Base-by-base conservation (phyloP, 192 early-diverging fungal genomes). In the Linnemannia schmuckeri region DNA sequence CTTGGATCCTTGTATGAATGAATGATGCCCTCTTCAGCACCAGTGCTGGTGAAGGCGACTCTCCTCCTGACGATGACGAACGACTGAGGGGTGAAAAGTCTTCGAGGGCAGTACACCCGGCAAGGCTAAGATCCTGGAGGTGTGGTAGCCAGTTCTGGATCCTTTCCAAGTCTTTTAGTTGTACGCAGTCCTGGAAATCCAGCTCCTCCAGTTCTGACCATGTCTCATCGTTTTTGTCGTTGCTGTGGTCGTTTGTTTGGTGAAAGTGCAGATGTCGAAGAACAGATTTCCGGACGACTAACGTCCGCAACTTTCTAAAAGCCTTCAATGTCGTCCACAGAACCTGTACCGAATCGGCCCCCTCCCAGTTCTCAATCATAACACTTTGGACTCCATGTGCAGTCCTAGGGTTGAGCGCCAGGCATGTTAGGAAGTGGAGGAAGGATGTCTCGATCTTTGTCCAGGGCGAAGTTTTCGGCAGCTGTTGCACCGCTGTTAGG, bases 281-380 rank as follows among this genome's bases (percentile, higher is more conserved):
- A 4, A 17, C 24, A 18, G 72, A 84, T 4, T 75, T 57, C 41
- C 61, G 68, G 30, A 75, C 57, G 4, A 61, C 54, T 6, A 84
- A 72, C 10, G 70, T 37, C 17, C 13, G 27, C 47, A 84, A 18
- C 8, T 22, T 10, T 5, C 41, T 15, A 37, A 79, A 61, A n/a
- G 12, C 37, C 1, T 22, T 30, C 37, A 84, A 37, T 0, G 6
- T 18, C 10, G 24, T n/a, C 76, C 54, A 75, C 6, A 84, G 9
- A 1, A 35, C 22, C 42, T 37, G 38, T 35, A 85, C 37, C 13
- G 49, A 52, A 0, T 9, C 24, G 0, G 42, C 46, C 4, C 46
- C 63, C 6, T 85, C 78, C 83, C 83, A 85, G 5, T 75, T 74
- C 20, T 85, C 78, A 33, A 85, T 66, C 18, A 55, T 20, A 15